Evolutionary conservation across 2,329 filamentous ascomycete genomes (phyloP), one percentile per base, ranked within the genome.

Genomic region (Boeremia lycopersici): DNA sequence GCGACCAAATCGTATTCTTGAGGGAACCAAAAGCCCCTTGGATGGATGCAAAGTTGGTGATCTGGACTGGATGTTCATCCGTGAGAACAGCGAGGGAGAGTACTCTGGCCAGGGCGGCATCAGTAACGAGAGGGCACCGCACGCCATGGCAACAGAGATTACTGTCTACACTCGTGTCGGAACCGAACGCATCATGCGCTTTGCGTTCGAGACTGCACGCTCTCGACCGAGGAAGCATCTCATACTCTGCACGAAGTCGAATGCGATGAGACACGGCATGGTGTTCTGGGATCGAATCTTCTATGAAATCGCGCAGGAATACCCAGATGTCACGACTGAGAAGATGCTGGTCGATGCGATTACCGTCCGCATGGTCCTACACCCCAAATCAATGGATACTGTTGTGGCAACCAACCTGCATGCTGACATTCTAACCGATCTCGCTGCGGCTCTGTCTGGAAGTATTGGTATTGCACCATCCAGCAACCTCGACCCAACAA

Each of bases 391-490:
- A 1, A 61, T 81, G 35, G 78, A 81, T 49, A 80, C 78, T 0
- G 79, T 81, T 33, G 78, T 81, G 7, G 78, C 79, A 0, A 81
- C 79, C 6, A 81, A 81, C 57, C 62, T 76, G 34, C 70, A 74
- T 35, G 86, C 85, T 6, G 87, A 89, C 58, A 89, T 89, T 42
- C 76, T 89, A 13, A 86, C 86, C 1, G 86, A 89, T 64, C 75
- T 89, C 34, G 87, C 86, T 1, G 86, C 87, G 13, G 85, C 86
- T 0, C 75, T 89, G 26, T 84, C 85, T 3, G 86, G 87, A 0
- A 85, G 82, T 8, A 89, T 89, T 58, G 87, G 87, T 9, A 88
- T 89, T 55, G 87, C 87, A 1, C 85, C 86, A 1, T 87, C 84
- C 0, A 84, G 81, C 43, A 89, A 89, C 62, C 77, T 89, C 1